Conservation (phyloP, 2,329 filamentous ascomycete species). For the Capronia coronata region DNA sequence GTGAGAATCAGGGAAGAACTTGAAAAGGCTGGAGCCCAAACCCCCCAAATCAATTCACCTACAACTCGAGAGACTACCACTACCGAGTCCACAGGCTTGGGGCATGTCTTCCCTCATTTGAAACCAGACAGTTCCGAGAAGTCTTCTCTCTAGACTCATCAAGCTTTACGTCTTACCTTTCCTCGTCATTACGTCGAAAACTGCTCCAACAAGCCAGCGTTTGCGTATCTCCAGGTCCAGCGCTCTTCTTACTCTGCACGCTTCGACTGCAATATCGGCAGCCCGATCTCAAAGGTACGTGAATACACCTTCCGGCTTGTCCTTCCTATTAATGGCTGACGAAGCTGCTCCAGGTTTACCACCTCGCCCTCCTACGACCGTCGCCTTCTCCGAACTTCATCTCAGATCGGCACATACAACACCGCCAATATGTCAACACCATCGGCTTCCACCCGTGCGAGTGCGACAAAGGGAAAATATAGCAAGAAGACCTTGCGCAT, state of each 20-base stretch:
- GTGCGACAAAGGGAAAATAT: slow-evolving; percentile 1
- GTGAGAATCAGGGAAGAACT: slow-evolving; percentile 37
- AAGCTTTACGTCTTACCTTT: background rate
- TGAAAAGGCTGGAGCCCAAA: slow-evolving; percentile 7
- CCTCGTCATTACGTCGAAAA: background rate
- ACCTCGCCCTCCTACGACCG: too few species aligned
- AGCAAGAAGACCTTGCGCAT: slow-evolving; percentile 19
- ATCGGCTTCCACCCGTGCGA: background rate
- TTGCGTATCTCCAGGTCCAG: too few species aligned
- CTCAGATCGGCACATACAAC: background rate
- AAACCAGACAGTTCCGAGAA: slow-evolving; percentile 21
- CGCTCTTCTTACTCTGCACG: too few species aligned
- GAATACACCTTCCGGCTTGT: too few species aligned
- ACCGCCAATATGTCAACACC: background rate
- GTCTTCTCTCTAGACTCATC: slow-evolving; percentile 20
- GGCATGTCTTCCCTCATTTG: slow-evolving; percentile 28
- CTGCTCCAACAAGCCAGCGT: too few species aligned
- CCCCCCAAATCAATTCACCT: background rate
- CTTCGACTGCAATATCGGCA: too few species aligned
- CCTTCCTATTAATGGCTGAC: too few species aligned
- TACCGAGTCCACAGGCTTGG: slow-evolving; percentile 7
- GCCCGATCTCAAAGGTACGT: too few species aligned
- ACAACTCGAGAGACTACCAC: slow-evolving; percentile 7
- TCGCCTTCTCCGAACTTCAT: background rate
- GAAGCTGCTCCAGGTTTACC: too few species aligned